Evolutionary conservation across 2,329 filamentous ascomycete species (phyloP), one percentile per base, ranked within the genome.

Genomic region (Chaetomium sp.): DNA sequence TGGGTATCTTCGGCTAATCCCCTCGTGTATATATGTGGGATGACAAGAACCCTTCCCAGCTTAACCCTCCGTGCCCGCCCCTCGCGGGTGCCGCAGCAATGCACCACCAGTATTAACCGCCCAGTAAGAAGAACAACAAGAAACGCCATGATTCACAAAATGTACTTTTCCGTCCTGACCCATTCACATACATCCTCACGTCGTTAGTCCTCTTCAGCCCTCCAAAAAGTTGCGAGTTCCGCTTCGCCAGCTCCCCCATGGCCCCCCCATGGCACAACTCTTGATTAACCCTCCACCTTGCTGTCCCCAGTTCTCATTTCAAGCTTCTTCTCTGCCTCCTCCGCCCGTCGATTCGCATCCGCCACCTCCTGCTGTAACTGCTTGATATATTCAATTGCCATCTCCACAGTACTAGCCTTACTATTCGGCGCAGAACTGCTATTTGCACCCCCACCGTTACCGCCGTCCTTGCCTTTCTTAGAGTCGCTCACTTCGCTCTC

Each of bases 351-450:
- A 51, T 84, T 85, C 27, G 85, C 84, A 37, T 83, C 80, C 2
- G 78, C 80, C 12, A 90, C 74, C 67, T 95, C 88, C 64, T 82
- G 76, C 71, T 95, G 85, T 59, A 99, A 72, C 58, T 85, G 80
- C 71, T 89, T 92, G 73, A 99, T 96, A 68, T 97, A 96, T 55
- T 91, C 86, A 65, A 97, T 97, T 1, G 94, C 94, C 72, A 89
- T 86, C 72, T 99, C 94, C n/a, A 99, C 94, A 0, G 95, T 96
- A 63, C 89, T 95, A 1, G 94, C 94, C 70, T 97, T 99, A 72
- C 91, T 96, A 66, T 86, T 91, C 36, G 87, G 84, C 52, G 83
- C 79, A 56, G 73, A 27, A 27, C 19, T 27, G 19, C 19, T 27
- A 27, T 27, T 27, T 27, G 19, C 19, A 12, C 37, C 76, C 6